These are phyloP conservation scores for Phaffia australis DNA, from an alignment of 768 basidiomycete genomes.

Conservation along the genomic window DNA sequence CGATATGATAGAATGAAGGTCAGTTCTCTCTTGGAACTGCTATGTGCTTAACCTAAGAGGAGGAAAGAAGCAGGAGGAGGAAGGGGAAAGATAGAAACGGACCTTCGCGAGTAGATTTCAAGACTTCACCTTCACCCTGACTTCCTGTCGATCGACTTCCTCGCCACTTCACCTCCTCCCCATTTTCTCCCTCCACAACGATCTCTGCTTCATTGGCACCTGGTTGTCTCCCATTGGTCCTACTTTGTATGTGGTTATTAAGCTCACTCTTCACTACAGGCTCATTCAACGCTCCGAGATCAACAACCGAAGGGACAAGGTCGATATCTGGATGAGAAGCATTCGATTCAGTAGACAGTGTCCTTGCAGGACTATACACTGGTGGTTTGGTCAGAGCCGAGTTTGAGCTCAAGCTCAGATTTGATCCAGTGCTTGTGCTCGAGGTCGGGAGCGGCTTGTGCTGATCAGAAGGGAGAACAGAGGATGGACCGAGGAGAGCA, in stretches of 20 bases:
- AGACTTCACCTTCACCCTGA: constrained; percentile 16
- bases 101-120: not conserved
- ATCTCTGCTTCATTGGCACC: not conserved
- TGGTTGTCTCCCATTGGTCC: not conserved
- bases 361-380: not conserved
- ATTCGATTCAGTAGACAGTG: not conserved
- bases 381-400: not conserved
- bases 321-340: constrained; percentile 1
- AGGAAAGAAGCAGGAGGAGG: too few species aligned
- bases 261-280: not conserved
- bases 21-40: too few species aligned
- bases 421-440: too few species aligned
- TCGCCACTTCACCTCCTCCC: not conserved
- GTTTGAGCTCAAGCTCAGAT: not conserved
- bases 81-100: too few species aligned
- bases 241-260: not conserved
- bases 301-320: not conserved
- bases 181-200: not conserved
- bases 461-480: not conserved
- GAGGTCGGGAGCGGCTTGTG: not conserved
- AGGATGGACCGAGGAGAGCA: constrained; percentile 4
- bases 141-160: constrained; percentile 5
- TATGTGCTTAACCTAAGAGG: too few species aligned
- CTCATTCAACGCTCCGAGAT: constrained; percentile 2
- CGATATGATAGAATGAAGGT: not conserved